These are phyloP conservation scores for Raddia guianensis DNA, from an alignment of 176 grass and related monocot species.

Conservation along the genomic window DNA sequence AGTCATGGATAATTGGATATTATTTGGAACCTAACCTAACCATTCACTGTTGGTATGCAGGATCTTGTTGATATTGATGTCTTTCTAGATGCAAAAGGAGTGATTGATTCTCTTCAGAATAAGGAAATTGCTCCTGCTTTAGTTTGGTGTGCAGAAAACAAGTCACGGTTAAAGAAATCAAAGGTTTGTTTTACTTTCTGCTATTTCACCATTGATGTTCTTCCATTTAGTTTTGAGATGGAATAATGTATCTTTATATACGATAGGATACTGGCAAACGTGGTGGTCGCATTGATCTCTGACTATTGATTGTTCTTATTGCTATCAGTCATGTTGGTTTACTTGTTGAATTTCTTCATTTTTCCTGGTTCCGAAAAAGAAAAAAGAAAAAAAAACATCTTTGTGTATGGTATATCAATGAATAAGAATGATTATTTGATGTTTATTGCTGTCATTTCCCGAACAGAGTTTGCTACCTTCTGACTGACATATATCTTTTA, in stretches of 20 bases:
- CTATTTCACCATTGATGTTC: neutral
- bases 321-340: neutral
- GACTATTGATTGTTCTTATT: conserved; percentile 4
- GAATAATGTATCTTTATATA: conserved; percentile 8
- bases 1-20: conserved; percentile 15
- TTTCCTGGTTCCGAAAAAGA: neutral
- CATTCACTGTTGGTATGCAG: conserved; percentile 46
- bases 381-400: neutral
- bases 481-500: neutral
- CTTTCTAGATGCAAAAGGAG: conserved; percentile 82
- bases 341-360: neutral
- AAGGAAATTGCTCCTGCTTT: conserved; percentile 85
- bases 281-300: neutral
- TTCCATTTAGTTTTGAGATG: neutral
- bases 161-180: conserved; percentile 93
- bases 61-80: conserved; percentile 93
- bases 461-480: conserved; percentile 29
- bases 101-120: conserved; percentile 91
- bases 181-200: conserved; percentile 59
- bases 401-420: neutral
- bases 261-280: conserved; percentile 1
- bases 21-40: conserved; percentile 33
- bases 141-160: conserved; percentile 98
- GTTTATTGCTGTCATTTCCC: conserved; percentile 32
- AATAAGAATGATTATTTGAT: neutral